Base-by-base conservation (phyloP, 2,329 filamentous ascomycete genomes). In the Cladophialophora yegresii region DNA sequence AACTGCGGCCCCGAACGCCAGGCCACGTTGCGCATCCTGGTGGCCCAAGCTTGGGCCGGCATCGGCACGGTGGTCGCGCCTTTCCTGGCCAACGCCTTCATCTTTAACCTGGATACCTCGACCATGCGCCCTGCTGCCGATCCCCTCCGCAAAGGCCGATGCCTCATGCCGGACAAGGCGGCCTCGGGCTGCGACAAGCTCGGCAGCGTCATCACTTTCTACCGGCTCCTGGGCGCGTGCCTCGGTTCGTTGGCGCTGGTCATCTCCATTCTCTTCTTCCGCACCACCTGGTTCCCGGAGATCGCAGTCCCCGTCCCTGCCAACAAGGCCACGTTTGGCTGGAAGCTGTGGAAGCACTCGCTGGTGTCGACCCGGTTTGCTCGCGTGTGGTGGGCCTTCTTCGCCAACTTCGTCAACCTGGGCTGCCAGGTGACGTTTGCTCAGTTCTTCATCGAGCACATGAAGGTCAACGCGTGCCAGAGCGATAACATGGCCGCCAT, bases 331-430 rank as follows among this genome's bases (percentile, higher is more conserved):
- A 85, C 72, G 85, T 79, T 80, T 56, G 62, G 62, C 45, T 71
- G 69, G 69, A 67, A 63, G 59, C 47, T 59, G 49, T 71, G 69
- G 69, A 66, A 67, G 50, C 69, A 71, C 47, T 67, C 69, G 2
- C 61, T 71, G 7, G 58, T 67, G 32, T 65, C 62, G n/a, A 28
- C 28, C 71, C 89, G 89, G 75, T 88, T 91, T 71, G 91, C 89
- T 75, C 85, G 86, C 26, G 81, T 93, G 2, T 92, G 92, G 81
- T 89, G 91, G 72, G 90, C 89, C 8, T 85, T 88, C 0, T 84
- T 87, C 70, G 88, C 89, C 0, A 90, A 93, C 69, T 92, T 92
- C 76, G 90, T 88, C 74, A 93, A 93, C 74, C 88, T 90, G 0
- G 90, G 90, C 54, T 86, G 89, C 0, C 92, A 96, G 72, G 75